Evolutionary conservation across 805 yeast species (phyloP).

Genomic region (Myxozyma melibiosi): DNA sequence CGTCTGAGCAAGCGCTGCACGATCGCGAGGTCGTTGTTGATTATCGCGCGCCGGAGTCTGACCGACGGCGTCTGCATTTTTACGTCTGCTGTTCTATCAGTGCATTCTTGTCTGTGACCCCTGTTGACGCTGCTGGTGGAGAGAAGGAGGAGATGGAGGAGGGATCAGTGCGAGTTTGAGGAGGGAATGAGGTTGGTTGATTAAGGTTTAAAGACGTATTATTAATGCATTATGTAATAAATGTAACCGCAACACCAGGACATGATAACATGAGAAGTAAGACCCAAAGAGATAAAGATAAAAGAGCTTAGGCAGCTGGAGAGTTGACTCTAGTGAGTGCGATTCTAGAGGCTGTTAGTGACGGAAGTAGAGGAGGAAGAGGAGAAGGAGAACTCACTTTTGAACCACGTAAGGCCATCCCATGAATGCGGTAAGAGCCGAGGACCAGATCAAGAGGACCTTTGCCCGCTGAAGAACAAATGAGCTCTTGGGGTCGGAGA

Average conservation of each 20-base stretch:
- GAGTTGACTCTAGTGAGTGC: background rate
- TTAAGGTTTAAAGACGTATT: background rate
- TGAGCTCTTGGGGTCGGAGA: slow-evolving; percentile 5
- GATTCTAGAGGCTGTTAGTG: background rate
- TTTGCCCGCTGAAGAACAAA: background rate
- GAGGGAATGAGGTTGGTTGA: background rate
- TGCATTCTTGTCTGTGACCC: background rate
- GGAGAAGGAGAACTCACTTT: background rate
- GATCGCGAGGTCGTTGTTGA: slow-evolving; percentile 61
- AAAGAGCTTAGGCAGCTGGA: background rate
- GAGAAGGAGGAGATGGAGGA: background rate
- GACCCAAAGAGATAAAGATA: background rate
- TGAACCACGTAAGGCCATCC: background rate
- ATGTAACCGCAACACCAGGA: too few relatives aligned
- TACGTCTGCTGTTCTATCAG: background rate
- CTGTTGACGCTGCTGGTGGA: background rate
- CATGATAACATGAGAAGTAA: too few relatives aligned
- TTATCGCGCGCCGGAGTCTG: slow-evolving; percentile 69
- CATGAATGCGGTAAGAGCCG: background rate
- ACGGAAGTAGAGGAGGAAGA: background rate
- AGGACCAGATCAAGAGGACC: background rate
- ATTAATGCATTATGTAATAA: too few relatives aligned
- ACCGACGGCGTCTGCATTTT: slow-evolving; percentile 63
- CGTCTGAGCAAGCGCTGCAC: slow-evolving; percentile 67
- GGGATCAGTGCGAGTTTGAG: background rate